A percentile compares a stretch with the other conserved stretches of the same genome.
Evolutionary conservation across 2,329 filamentous ascomycete species (phyloP).

Genomic region (Aspergillus persii): DNA sequence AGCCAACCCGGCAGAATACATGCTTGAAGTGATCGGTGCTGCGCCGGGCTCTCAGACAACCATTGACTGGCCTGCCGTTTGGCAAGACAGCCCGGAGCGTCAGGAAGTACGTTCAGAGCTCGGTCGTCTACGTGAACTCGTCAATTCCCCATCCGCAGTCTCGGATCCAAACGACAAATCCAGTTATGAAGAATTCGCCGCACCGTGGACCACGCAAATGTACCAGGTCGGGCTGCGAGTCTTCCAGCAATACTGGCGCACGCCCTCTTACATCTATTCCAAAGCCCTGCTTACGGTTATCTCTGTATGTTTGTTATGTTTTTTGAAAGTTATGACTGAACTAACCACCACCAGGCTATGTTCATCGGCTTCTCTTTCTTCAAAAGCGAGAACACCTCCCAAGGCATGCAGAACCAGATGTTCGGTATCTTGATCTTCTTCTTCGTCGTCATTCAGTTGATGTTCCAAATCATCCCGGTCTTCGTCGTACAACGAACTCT

Average conservation of each 20-base stretch:
- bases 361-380: slow-evolving; percentile 83
- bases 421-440: slow-evolving; percentile 80
- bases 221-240: slow-evolving; percentile 65
- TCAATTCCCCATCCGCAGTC: slow-evolving; percentile 31
- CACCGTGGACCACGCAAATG: slow-evolving; percentile 66
- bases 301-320: slow-evolving; percentile 30
- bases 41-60: slow-evolving; percentile 58
- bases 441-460: slow-evolving; percentile 65
- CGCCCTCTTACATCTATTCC: slow-evolving; percentile 80
- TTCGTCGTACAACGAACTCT: slow-evolving; percentile 56
- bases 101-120: slow-evolving; percentile 45
- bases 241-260: slow-evolving; percentile 87
- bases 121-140: slow-evolving; percentile 52
- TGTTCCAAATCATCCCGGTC: slow-evolving; percentile 53
- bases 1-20: slow-evolving; percentile 70
- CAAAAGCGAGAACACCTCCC: slow-evolving; percentile 67
- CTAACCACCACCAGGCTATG: slow-evolving; percentile 43
- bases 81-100: slow-evolving; percentile 57
- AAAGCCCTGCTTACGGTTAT: slow-evolving; percentile 67
- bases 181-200: slow-evolving; percentile 50
- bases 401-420: slow-evolving; percentile 83
- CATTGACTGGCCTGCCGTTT: slow-evolving; percentile 51
- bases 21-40: slow-evolving; percentile 56
- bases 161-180: slow-evolving; percentile 40
- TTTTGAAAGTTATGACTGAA: background rate